These are phyloP conservation scores for Corylus avellana DNA, from an alignment of 306 rosid species.

Conservation along the genomic window DNA sequence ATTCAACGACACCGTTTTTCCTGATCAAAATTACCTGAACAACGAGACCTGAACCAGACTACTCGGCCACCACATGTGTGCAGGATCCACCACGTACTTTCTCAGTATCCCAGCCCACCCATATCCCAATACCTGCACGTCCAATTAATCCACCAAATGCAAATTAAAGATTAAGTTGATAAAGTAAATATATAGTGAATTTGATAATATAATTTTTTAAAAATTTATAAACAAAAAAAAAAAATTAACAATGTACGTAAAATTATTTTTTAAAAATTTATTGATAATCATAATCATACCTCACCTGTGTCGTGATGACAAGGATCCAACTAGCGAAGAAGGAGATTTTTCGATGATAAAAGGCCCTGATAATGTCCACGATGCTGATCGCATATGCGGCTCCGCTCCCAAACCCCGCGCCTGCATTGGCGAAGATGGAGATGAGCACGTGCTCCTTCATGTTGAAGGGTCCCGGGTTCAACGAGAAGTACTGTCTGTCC, in stretches of 20 bases:
- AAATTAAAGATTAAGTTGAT: not conserved
- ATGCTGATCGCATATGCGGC: constrained; percentile 68
- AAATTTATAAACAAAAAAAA: too few species aligned
- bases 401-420: constrained; percentile 64
- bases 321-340: constrained; percentile 67
- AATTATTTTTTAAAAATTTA: too few species aligned
- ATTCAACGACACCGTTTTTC: not conserved
- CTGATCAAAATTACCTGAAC: constrained; percentile 43
- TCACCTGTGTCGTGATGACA: constrained; percentile 65
- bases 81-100: constrained; percentile 83
- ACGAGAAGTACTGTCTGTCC: constrained; percentile 16
- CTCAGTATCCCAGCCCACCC: constrained; percentile 87
- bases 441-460: constrained; percentile 82
- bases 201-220: too few species aligned
- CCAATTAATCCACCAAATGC: too few species aligned
- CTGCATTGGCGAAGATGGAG: constrained; percentile 78
- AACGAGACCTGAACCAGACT: constrained; percentile 86
- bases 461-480: constrained; percentile 81
- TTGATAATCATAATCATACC: not conserved
- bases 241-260: too few species aligned
- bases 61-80: constrained; percentile 97
- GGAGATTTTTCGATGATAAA: constrained; percentile 52
- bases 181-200: too few species aligned
- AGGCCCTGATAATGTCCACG: constrained; percentile 59
- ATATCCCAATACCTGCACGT: constrained; percentile 62